Base-by-base conservation (phyloP, 192 early-diverging fungal species). In the Kickxella alabastrina region DNA sequence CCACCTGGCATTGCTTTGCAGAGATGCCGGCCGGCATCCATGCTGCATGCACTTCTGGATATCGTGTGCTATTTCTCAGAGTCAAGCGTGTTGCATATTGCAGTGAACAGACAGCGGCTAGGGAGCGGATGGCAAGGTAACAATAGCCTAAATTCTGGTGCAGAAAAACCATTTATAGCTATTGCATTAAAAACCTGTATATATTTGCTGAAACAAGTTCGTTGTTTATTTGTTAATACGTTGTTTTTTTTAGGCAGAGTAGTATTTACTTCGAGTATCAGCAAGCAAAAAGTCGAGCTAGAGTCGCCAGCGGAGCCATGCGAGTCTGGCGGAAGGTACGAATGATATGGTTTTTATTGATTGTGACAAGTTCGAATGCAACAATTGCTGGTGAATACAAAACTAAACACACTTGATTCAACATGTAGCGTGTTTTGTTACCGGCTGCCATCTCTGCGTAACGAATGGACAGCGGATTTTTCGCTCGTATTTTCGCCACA, bases 61-160 rank as follows among this genome's bases (percentile, higher is more conserved):
- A 42, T 50, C 27, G 49, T 27, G 1, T 21, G 21, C 26, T 41
- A 60, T 37, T 32, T 72, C 10, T 59, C 56, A 2, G 39, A 52
- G 1, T 17, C 18, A 37, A 1, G 41, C 6, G 31, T 12, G 12
- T 12, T 62, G 1, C 43, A 51, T 26, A 41, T 58, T 49, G 36
- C 43, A 19, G 13, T 68, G 37, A 49, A 42, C 35, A 49, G 37
- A 10, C 58, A 57, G 32, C 49, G 37, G 2, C 48, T 68, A 26
- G 66, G 59, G 24, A 24, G 38, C 7, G 59, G 66, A 24, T 68
- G 66, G 66, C 22, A 41, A 34, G 66, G 66, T 52, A 68, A 26
- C 13, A n/a, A n/a, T n/a, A n/a, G n/a, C n/a, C n/a, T n/a, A n/a
- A n/a, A n/a, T n/a, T n/a, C n/a, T n/a, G n/a, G n/a, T n/a, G n/a